Percentiles rank a stretch among this genome's conserved stretches.
Evolutionary conservation across 495 filamentous ascomycete genomes (phyloP).

Genomic region (Darksidea phi): DNA sequence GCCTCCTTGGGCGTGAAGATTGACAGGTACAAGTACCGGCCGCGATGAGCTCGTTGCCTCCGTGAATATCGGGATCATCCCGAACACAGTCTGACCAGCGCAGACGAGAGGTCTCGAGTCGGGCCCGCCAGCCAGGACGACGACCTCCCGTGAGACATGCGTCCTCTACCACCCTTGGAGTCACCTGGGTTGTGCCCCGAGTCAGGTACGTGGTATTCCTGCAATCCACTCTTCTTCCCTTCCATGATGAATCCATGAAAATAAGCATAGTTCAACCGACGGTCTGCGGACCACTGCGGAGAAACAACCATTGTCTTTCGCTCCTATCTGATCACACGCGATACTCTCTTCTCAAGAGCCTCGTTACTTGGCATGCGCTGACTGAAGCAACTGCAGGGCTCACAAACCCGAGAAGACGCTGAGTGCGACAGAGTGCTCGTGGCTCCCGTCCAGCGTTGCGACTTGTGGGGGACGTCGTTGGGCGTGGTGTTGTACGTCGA

Average conservation of each 20-base stretch:
- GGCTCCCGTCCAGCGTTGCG: constrained; percentile 16
- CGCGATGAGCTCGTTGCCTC: not conserved
- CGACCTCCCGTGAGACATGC: not conserved
- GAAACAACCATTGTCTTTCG: constrained; percentile 38
- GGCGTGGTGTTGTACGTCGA: not conserved
- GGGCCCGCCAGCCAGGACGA: not conserved
- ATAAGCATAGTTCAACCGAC: constrained; percentile 41
- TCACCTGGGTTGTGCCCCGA: too few relatives aligned
- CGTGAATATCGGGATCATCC: constrained; percentile 6
- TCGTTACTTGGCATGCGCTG: constrained; percentile 9
- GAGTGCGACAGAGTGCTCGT: constrained; percentile 20
- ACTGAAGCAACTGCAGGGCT: not conserved
- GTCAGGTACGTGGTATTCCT: constrained; percentile 12
- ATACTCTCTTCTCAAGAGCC: not conserved
- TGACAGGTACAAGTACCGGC: constrained; percentile 11
- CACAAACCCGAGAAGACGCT: not conserved
- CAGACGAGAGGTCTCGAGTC: not conserved
- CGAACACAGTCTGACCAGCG: not conserved
- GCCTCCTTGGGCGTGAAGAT: constrained; percentile 14
- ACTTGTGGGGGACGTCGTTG: not conserved
- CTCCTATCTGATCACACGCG: constrained; percentile 35
- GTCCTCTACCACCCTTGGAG: not conserved
- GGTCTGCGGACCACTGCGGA: constrained; percentile 32
- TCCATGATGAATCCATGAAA: constrained; percentile 35
- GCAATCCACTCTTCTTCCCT: constrained; percentile 6